These are phyloP conservation scores for Starmerella scarabaei DNA, from an alignment of 805 yeast species.

Conservation along the genomic window DNA sequence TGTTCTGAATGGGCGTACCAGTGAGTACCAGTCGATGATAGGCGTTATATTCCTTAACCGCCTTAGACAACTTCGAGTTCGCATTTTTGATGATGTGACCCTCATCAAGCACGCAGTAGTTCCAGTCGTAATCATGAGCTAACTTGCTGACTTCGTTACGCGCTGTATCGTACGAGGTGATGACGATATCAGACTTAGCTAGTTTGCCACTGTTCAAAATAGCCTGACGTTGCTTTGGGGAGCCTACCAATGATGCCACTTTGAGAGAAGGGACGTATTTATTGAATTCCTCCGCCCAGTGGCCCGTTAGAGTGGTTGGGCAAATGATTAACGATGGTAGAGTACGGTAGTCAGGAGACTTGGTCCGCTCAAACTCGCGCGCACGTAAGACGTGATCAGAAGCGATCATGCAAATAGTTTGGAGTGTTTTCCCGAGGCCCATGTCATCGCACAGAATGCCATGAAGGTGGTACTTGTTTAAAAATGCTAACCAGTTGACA, in stretches of 20 bases:
- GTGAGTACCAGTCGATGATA: slow-evolving; percentile 84
- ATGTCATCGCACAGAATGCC: slow-evolving; percentile 98
- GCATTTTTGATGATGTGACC: slow-evolving; percentile 96
- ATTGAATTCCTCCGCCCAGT: slow-evolving; percentile 92
- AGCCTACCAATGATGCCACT: slow-evolving; percentile 84
- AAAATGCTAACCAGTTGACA: slow-evolving; percentile 92
- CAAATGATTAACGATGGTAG: slow-evolving; percentile 81
- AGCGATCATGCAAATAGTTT: slow-evolving; percentile 91
- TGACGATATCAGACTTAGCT: slow-evolving; percentile 60
- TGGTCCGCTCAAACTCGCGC: slow-evolving; percentile 48
- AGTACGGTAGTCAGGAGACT: slow-evolving; percentile 51
- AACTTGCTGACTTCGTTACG: slow-evolving; percentile 73
- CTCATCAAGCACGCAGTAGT: slow-evolving; percentile 92
- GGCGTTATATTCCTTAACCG: slow-evolving; percentile 71
- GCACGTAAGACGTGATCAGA: slow-evolving; percentile 85
- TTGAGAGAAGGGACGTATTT: slow-evolving; percentile 81
- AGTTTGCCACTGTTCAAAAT: slow-evolving; percentile 25
- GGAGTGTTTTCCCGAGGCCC: slow-evolving; percentile 97
- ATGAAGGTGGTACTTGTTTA: slow-evolving; percentile 87
- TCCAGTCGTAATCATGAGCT: slow-evolving; percentile 46
- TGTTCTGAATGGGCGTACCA: slow-evolving; percentile 97
- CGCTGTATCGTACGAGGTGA: slow-evolving; percentile 92
- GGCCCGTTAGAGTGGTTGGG: slow-evolving; percentile 97
- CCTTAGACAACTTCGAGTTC: slow-evolving; percentile 70
- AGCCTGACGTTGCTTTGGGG: slow-evolving; percentile 51